Base-by-base conservation (phyloP, 2,329 filamentous ascomycete species). In the Cladosporium velox region DNA sequence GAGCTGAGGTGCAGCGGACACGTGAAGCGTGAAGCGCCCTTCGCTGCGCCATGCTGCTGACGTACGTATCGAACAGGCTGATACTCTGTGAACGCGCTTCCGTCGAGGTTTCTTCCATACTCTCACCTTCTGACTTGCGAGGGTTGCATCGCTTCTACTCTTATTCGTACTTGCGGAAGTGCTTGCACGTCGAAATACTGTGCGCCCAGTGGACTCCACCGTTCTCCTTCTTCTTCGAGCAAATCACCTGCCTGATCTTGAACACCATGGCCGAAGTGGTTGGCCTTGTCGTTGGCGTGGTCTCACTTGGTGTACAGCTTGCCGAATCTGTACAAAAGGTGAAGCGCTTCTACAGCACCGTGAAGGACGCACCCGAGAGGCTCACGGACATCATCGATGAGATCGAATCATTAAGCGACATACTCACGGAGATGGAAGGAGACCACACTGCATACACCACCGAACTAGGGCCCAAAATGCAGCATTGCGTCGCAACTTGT, bases 241-340 rank as follows among this genome's bases (percentile, higher is more conserved):
- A 44, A 21, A 44, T 7, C 41, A 44, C 3, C 18, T n/a, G 18
- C 6, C 18, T 44, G 41, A 44, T 18, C 8, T 44, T 10, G 18
- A 44, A 21, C 41, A 10, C 18, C 41, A 52, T 52, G 49, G 49
- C 49, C 8, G 49, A 52, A 28, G 49, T 28, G 11, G 24, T 28
- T 6, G 49, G 49, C 12, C 21, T 52, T 24, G 49, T 52, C 26
- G 11, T 41, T 21, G 55, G 55, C 14, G 55, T 41, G 28, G 32
- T 58, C 4, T 41, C 55, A 18, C 18, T 58, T 14, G n/a, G 55
- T 6, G 32, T 58, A 12, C 55, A 58, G 55, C 55, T 58, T 7
- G 55, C 55, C 18, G 55, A 58, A 38, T 58, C 55, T 2, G n/a
- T 58, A 14, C 55, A 58, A 15, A 58, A 58, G 32, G 32, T 41